Percentiles rank a stretch among this genome's conserved stretches.
phyloP scores from a whole-genome alignment of 257 asterid genomes.

The Gentiana dahurica region DNA sequence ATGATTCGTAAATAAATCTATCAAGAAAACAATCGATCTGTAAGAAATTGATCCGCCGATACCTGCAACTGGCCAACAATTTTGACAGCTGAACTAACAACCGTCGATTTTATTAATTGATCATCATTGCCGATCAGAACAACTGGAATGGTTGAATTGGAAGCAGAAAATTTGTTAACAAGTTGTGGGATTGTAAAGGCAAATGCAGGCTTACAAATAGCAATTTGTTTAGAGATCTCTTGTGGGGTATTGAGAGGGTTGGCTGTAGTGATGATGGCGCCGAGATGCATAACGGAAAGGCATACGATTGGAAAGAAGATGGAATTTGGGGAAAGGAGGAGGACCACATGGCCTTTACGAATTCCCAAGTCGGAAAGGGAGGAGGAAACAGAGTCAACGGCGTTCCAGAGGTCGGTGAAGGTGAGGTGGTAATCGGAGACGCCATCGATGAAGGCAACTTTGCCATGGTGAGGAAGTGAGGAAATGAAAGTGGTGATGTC shows the following conservation, averaged over 20 bases:
- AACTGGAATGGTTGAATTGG: slow-evolving; percentile 29
- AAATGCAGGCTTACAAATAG: slow-evolving; percentile 54
- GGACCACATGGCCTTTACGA: slow-evolving; percentile 59
- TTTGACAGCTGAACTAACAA: background rate
- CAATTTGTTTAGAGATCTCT: slow-evolving; percentile 56
- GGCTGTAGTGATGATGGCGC: slow-evolving; percentile 74
- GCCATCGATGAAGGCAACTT: slow-evolving; percentile 59
- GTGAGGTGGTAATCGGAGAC: slow-evolving; percentile 44
- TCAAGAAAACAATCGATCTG: no score
- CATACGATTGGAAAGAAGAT: slow-evolving; percentile 66
- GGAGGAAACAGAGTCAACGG: slow-evolving; percentile 50
- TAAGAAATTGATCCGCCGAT: slow-evolving; percentile 12
- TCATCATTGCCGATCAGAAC: slow-evolving; percentile 28
- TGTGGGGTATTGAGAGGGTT: slow-evolving; percentile 65
- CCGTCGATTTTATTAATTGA: background rate
- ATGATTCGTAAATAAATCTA: no score
- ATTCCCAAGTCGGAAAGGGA: slow-evolving; percentile 46
- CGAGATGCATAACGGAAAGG: slow-evolving; percentile 71
- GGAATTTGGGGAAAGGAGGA: slow-evolving; percentile 61
- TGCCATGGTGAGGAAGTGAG: slow-evolving; percentile 57
- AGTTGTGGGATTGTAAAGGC: slow-evolving; percentile 46
- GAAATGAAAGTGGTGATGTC: slow-evolving; percentile 79
- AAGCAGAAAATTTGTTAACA: slow-evolving; percentile 34
- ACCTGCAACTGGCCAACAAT: background rate
- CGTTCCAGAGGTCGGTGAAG: slow-evolving; percentile 54